These are phyloP conservation scores for Houttuynia cordata DNA, from an alignment of 164 flowering plant genomes.

Conservation along the genomic window DNA sequence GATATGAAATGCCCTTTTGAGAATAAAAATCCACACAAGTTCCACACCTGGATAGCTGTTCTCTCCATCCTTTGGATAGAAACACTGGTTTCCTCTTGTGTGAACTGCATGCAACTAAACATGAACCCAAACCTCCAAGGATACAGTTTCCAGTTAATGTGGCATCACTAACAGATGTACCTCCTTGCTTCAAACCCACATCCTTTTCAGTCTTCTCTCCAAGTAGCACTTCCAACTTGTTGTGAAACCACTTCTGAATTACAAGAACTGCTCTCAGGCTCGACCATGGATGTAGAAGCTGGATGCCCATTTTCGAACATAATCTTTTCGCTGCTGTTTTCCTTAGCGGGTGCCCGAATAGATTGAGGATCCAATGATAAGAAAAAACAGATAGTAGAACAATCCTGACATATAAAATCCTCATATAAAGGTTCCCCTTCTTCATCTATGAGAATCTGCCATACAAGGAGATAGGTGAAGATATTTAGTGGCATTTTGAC, in stretches of 20 bases:
- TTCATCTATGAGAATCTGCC: conserved; percentile 85
- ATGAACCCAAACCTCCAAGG: conserved; percentile 38
- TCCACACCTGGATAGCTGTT: conserved; percentile 61
- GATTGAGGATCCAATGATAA: conserved; percentile 52
- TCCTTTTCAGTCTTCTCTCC: conserved; percentile 24
- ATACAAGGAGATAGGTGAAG: neutral
- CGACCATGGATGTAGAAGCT: conserved; percentile 19
- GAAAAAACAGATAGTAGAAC: conserved; percentile 56
- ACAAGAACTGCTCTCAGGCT: conserved; percentile 16
- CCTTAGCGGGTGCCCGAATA: conserved; percentile 32
- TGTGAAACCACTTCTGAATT: conserved; percentile 8
- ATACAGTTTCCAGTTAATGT: conserved; percentile 25
- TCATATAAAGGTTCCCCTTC: conserved; percentile 88
- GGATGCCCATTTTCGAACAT: conserved; percentile 18
- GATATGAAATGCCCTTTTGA: conserved; percentile 41
- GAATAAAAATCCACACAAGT: conserved; percentile 45
- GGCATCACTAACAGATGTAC: conserved; percentile 6
- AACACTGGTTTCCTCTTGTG: conserved; percentile 55
- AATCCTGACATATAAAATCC: conserved; percentile 75
- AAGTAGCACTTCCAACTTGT: conserved; percentile 8
- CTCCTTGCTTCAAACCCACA: conserved; percentile 4
- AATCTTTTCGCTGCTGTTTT: conserved; percentile 25
- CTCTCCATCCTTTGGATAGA: conserved; percentile 81
- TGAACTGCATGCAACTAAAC: conserved; percentile 14
- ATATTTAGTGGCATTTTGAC: neutral